Percentiles rank a stretch among this genome's conserved stretches.
phyloP scores from a whole-genome alignment of 768 basidiomycete species.

The Tephrocybe rancida region DNA sequence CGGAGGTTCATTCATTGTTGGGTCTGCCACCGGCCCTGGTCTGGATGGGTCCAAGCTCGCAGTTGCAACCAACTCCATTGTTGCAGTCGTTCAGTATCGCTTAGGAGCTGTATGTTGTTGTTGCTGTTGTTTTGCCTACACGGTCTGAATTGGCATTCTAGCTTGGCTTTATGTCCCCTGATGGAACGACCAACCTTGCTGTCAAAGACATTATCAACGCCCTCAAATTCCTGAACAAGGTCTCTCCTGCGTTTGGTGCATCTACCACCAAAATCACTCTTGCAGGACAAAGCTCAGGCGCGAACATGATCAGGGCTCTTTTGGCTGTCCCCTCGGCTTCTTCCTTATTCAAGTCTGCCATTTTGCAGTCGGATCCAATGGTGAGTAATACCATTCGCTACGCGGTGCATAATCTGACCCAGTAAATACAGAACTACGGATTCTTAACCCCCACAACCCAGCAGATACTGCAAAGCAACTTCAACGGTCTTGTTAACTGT shows the following conservation, averaged over 20 bases:
- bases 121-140: not conserved
- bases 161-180: conserved; percentile 79
- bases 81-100: conserved; percentile 83
- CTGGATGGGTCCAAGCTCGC: conserved; percentile 82
- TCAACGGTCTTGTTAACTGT: conserved; percentile 51
- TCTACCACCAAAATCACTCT: conserved; percentile 64
- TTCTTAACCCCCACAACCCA: conserved; percentile 62
- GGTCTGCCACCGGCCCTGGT: conserved; percentile 71
- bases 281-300: conserved; percentile 85
- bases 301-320: conserved; percentile 74
- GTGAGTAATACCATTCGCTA: conserved; percentile 34
- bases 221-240: conserved; percentile 59
- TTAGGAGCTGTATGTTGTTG: conserved; percentile 66
- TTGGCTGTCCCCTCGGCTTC: conserved; percentile 73
- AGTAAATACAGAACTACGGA: conserved; percentile 62
- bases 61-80: conserved; percentile 68
- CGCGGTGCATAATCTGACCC: not conserved
- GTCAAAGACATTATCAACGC: conserved; percentile 70
- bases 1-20: conserved; percentile 78
- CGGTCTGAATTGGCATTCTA: conserved; percentile 25
- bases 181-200: conserved; percentile 70
- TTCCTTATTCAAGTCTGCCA: conserved; percentile 73
- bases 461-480: conserved; percentile 50
- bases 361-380: conserved; percentile 89
- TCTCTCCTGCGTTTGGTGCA: conserved; percentile 70